Evolutionary conservation across 805 yeast genomes (phyloP).

Genomic region (Debaryomyces tyrocola): DNA sequence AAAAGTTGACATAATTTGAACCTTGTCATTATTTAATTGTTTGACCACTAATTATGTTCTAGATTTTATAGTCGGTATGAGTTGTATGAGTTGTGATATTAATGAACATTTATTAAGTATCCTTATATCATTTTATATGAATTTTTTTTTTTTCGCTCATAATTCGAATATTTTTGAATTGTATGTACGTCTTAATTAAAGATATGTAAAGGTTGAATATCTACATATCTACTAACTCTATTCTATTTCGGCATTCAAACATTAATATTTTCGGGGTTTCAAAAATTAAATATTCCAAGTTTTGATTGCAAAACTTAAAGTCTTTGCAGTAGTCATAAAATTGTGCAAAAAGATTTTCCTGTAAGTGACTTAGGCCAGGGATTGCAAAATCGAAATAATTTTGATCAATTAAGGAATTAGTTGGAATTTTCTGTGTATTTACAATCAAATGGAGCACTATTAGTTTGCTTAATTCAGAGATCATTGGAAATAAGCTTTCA

Average conservation of each 20-base stretch:
- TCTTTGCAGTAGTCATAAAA: neutral
- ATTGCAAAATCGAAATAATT: conserved; percentile 8
- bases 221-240: neutral
- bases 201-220: no score
- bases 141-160: no score
- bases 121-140: no score
- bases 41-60: no score
- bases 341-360: neutral
- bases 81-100: no score
- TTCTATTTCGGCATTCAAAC: neutral
- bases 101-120: no score
- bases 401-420: conserved; percentile 7
- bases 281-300: neutral
- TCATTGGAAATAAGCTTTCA: conserved; percentile 4
- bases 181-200: no score
- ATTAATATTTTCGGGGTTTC: neutral
- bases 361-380: neutral
- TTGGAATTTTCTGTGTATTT: neutral
- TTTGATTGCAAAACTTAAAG: neutral
- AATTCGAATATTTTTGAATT: no score
- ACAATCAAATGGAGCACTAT: conserved; percentile 4
- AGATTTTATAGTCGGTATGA: no score
- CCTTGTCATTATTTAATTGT: no score
- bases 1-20: no score
- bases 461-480: conserved; percentile 1